Evolutionary conservation across 164 flowering plant genomes (phyloP).

Genomic region (Tetracentron sinense): DNA sequence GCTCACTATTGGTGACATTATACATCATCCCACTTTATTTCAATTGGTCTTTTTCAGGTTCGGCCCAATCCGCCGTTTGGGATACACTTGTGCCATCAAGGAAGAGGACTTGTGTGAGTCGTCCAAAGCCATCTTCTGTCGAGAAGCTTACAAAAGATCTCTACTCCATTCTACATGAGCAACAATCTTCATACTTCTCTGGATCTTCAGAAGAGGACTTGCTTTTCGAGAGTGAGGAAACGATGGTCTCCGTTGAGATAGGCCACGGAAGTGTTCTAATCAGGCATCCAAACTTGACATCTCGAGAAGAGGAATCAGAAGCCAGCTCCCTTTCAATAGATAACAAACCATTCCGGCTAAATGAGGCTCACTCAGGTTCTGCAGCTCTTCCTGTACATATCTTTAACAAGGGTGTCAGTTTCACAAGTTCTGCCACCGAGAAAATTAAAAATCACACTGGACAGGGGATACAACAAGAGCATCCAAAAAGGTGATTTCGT

Average conservation of each 20-base stretch:
- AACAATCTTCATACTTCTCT: conserved; percentile 69
- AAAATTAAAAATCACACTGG: conserved; percentile 36
- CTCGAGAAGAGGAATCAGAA: conserved; percentile 91
- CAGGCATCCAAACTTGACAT: conserved; percentile 61
- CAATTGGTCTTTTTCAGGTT: conserved; percentile 43
- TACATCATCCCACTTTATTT: not conserved
- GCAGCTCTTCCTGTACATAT: conserved; percentile 39
- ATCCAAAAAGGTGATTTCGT: conserved; percentile 44
- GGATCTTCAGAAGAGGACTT: conserved; percentile 83
- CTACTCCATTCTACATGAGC: conserved; percentile 75
- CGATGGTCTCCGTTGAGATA: conserved; percentile 94
- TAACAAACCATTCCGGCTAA: conserved; percentile 35
- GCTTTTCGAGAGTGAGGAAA: conserved; percentile 76
- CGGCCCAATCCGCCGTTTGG: conserved; percentile 80
- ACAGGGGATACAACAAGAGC: conserved; percentile 35
- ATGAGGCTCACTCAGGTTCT: conserved; percentile 48
- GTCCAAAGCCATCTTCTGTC: conserved; percentile 78
- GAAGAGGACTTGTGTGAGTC: conserved; percentile 79
- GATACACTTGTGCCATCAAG: conserved; percentile 79
- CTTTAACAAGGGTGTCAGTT: conserved; percentile 27
- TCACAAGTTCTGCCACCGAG: conserved; percentile 22
- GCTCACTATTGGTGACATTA: not conserved
- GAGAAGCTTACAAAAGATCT: conserved; percentile 94
- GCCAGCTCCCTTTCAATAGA: conserved; percentile 96
- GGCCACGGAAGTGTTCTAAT: conserved; percentile 96